Evolutionary conservation across 202 grass and related monocot genomes (phyloP), one percentile per base, ranked within the genome.

Genomic region (Zoysia matrella): DNA sequence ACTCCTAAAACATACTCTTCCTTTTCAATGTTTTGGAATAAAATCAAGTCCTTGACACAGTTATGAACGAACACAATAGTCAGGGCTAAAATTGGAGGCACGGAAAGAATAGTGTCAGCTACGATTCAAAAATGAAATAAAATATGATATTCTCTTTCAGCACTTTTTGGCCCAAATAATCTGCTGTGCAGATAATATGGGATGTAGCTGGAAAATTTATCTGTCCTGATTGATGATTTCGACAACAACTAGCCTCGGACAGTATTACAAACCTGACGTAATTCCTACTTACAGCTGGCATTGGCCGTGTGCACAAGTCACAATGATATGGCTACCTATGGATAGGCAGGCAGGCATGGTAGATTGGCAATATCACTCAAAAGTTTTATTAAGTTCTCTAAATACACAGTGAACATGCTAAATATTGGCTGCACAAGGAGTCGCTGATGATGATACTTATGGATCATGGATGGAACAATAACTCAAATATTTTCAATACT

Each of bases 141-240:
- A 46, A 82, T 6, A 68, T 0, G 0, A 52, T 18, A 51, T 18
- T 11, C 49, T 30, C 5, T 71, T 30, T 42, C 69, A 61, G 53
- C 15, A 41, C 11, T 30, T 4, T 2, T 61, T 79, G 46, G 61
- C 9, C 48, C 54, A 88, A 60, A 74, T 69, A 10, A 48, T 74
- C 22, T 49, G 12, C 47, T 52, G 46, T 69, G 40, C 22, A n/a
- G 45, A 8, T 47, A 80, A 45, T 18, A 66, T 53, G 30, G 48
- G 46, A 57, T 66, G 57, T 11, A 41, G 48, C 4, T 22, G 18
- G 8, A 2, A 4, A 13, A 60, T 66, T 57, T 40, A 41, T 22
- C 39, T 30, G 69, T 56, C 22, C 46, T 6, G 3, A 4, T 14
- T 65, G 22, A 78, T 64, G 41, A 72, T 18, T 36, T 79, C 12